These are phyloP conservation scores for Rubia balearica DNA, from an alignment of 305 asterid genomes.

Conservation along the genomic window DNA sequence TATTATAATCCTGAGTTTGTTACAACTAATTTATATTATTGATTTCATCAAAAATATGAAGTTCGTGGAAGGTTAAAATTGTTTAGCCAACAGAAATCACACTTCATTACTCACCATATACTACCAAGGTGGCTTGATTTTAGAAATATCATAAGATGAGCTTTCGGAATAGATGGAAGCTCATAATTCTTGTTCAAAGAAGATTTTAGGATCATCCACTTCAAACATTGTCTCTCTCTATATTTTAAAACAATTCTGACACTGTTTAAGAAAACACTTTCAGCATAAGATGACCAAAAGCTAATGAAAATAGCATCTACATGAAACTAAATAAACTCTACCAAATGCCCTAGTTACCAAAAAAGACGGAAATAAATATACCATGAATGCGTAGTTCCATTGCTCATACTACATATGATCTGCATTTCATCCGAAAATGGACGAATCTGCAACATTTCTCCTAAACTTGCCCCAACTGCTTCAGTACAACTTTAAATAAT, in stretches of 20 bases:
- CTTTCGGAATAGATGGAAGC: no score
- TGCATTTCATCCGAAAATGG: slow-evolving; percentile 6
- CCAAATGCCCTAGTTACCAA: not conserved
- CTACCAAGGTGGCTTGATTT: no score
- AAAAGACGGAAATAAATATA: not conserved
- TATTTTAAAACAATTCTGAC: no score
- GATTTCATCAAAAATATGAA: no score
- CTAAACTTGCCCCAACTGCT: not conserved
- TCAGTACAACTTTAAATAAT: not conserved
- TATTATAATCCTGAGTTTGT: no score
- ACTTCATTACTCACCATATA: no score
- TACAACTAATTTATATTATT: no score
- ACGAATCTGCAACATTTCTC: not conserved
- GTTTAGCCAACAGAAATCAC: no score
- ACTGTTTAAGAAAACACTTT: not conserved
- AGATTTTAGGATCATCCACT: not conserved
- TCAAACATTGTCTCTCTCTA: not conserved
- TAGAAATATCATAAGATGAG: no score
- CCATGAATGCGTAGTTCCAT: not conserved
- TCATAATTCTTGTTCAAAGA: not conserved
- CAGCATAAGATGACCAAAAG: not conserved
- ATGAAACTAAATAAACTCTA: not conserved
- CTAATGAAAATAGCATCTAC: not conserved
- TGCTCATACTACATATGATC: not conserved
- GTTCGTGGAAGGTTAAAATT: no score